A percentile compares a stretch with the other conserved stretches of the same genome.
Conservation (phyloP, 2,329 filamentous ascomycete genomes). For the Fusarium domesticum region DNA sequence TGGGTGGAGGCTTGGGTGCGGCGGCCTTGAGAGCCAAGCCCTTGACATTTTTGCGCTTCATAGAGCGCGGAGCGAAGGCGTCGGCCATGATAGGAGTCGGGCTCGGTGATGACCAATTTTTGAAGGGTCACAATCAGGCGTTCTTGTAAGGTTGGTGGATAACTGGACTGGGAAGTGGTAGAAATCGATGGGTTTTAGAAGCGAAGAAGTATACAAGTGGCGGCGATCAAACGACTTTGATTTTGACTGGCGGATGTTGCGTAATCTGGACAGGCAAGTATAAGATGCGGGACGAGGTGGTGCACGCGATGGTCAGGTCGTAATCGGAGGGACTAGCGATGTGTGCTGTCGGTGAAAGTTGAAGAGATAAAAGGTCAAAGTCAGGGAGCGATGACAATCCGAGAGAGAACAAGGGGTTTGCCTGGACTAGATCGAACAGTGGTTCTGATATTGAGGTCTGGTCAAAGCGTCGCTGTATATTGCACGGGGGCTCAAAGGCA, state of each 20-base stretch:
- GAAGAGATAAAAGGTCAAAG: slow-evolving; percentile 1
- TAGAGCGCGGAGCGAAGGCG: slow-evolving; percentile 66
- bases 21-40: slow-evolving; percentile 83
- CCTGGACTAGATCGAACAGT: slow-evolving; percentile 7
- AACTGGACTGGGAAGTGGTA: too few species aligned
- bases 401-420: slow-evolving; percentile 1
- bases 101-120: background rate
- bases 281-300: too few species aligned
- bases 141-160: background rate
- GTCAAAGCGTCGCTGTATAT: slow-evolving; percentile 20
- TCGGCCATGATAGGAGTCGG: slow-evolving; percentile 53
- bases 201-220: too few species aligned
- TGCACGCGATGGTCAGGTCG: background rate
- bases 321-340: background rate
- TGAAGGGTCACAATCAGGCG: slow-evolving; percentile 3
- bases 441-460: slow-evolving; percentile 12
- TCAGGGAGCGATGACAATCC: slow-evolving; percentile 8
- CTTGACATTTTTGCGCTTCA: slow-evolving; percentile 99
- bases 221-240: background rate
- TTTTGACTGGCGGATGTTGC: slow-evolving; percentile 1
- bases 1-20: slow-evolving; percentile 66
- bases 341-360: background rate
- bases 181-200: too few species aligned
- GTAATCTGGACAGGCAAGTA: background rate
- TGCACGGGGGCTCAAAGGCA: slow-evolving; percentile 4